These are phyloP conservation scores for Emmonsiellopsis sp. DNA, from an alignment of 2,329 filamentous ascomycete species.

Conservation along the genomic window DNA sequence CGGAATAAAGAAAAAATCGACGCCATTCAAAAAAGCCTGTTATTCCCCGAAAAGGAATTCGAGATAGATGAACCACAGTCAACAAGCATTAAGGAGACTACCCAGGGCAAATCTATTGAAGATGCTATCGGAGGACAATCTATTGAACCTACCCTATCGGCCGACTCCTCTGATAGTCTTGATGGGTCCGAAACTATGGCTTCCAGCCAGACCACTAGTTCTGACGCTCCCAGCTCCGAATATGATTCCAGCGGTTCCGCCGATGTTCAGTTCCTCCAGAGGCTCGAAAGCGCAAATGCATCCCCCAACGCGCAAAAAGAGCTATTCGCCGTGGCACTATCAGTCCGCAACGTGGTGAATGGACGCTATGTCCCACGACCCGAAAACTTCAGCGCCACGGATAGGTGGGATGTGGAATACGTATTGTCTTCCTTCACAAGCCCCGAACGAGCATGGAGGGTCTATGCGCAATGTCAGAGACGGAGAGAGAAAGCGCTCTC, in stretches of 20 bases:
- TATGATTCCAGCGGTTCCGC: constrained; percentile 2
- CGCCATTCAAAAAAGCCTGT: constrained; percentile 51
- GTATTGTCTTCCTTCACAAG: constrained; percentile 54
- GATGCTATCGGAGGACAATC: no score
- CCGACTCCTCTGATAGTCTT: no score
- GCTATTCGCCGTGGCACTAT: constrained; percentile 62
- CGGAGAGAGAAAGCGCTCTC: constrained; percentile 44
- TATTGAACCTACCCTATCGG: no score
- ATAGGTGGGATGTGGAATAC: constrained; percentile 70
- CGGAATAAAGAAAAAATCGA: constrained; percentile 55
- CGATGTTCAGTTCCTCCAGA: neutral
- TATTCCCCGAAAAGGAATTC: constrained; percentile 24
- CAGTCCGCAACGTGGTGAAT: constrained; percentile 63
- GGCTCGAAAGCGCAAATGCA: neutral
- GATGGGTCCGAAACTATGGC: no score
- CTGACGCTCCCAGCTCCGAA: neutral
- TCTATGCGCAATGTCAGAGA: constrained; percentile 49
- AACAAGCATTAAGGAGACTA: no score
- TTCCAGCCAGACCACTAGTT: no score
- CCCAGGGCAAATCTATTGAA: no score
- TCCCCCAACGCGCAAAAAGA: constrained; percentile 16
- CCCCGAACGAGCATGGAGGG: constrained; percentile 31
- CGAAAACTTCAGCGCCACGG: constrained; percentile 29
- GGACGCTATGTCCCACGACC: constrained; percentile 55
- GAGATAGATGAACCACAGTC: constrained; percentile 10